Evolutionary conservation across 2,329 filamentous ascomycete species (phyloP).

Genomic region (Penicillium sp.): DNA sequence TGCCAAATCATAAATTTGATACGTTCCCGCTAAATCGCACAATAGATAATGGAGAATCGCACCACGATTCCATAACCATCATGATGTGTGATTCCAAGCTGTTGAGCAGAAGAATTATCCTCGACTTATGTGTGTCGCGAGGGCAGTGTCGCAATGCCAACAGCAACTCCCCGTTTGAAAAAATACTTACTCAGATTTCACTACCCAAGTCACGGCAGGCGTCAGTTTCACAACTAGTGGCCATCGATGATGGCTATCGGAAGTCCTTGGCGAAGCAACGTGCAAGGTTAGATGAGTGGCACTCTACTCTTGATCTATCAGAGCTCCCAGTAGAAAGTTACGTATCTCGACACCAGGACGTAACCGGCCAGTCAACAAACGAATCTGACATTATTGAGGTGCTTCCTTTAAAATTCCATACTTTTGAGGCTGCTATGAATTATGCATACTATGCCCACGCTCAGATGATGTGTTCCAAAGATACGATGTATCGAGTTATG

Average conservation of each 20-base stretch:
- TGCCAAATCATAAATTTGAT: neutral
- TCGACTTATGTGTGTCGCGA: conserved; percentile 6
- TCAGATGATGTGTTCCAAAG: conserved; percentile 3
- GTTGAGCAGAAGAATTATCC: conserved; percentile 6
- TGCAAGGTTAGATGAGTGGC: conserved; percentile 5
- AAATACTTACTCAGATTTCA: conserved; percentile 5
- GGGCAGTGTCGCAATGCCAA: neutral
- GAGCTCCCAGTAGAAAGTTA: conserved; percentile 10
- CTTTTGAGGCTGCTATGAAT: conserved; percentile 7
- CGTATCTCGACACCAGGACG: neutral
- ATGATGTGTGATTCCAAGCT: conserved; percentile 9
- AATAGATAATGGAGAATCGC: conserved; percentile 1
- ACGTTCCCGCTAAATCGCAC: conserved; percentile 6
- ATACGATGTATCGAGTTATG: neutral
- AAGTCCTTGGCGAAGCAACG: neutral
- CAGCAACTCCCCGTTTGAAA: neutral
- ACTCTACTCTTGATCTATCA: conserved; percentile 6
- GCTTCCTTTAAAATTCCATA: conserved; percentile 4
- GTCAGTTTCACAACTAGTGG: conserved; percentile 2
- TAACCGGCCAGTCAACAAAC: neutral
- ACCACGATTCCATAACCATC: conserved; percentile 4
- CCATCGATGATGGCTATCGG: neutral
- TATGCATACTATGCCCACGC: conserved; percentile 5
- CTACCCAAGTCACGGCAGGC: conserved; percentile 1
- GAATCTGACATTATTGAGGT: neutral